phyloP scores from a whole-genome alignment of 176 grass and related monocot species.

The Phoenix roebelenii region DNA sequence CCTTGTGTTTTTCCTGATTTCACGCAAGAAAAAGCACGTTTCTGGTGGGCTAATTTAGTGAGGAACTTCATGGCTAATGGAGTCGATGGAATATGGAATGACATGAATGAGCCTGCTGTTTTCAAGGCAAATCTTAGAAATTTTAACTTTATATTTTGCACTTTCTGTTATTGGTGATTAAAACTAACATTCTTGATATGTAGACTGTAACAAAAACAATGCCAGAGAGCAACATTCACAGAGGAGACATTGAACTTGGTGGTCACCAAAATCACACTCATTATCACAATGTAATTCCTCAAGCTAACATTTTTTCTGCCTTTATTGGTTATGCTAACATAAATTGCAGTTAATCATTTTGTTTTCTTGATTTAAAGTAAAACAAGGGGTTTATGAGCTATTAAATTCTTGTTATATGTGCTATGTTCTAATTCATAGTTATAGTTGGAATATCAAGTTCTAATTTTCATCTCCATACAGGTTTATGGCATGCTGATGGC shows the following conservation, averaged over 20 bases:
- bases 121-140: slow-evolving; percentile 46
- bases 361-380: neutral
- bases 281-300: slow-evolving; percentile 77
- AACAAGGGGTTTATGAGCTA: neutral
- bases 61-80: slow-evolving; percentile 71
- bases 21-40: slow-evolving; percentile 59
- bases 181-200: slow-evolving; percentile 6
- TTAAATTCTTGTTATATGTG: too few species aligned
- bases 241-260: slow-evolving; percentile 65
- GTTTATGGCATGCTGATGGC: slow-evolving; percentile 96
- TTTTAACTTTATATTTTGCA: slow-evolving; percentile 9
- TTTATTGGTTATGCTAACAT: neutral
- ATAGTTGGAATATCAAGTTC: neutral
- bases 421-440: neutral
- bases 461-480: slow-evolving; percentile 26
- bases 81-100: slow-evolving; percentile 97
- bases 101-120: slow-evolving; percentile 94
- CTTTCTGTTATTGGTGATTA: neutral
- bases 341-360: too few species aligned
- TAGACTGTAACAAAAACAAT: slow-evolving; percentile 93
- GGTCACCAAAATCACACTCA: slow-evolving; percentile 77
- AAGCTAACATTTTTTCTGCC: neutral
- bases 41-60: slow-evolving; percentile 85
- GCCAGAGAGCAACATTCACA: slow-evolving; percentile 82
- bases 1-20: slow-evolving; percentile 98